phyloP scores from a whole-genome alignment of 306 rosid species.

The Pyrus pyrifolia region DNA sequence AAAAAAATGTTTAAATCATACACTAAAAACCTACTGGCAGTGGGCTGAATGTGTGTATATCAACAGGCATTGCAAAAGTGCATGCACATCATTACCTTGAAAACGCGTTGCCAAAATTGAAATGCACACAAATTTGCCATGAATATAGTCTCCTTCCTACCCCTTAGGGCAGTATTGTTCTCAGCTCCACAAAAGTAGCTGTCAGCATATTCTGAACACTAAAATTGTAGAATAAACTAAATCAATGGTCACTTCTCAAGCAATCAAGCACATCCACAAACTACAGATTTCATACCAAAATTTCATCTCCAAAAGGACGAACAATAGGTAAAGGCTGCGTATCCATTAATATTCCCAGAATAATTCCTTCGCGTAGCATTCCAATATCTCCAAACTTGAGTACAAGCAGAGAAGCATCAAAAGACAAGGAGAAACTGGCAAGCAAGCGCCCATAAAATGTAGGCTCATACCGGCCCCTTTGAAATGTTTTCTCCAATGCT shows the following conservation, averaged over 20 bases:
- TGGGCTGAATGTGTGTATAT: neutral
- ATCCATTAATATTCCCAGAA: slow-evolving; percentile 79
- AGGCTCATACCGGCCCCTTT: slow-evolving; percentile 72
- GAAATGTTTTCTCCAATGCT: slow-evolving; percentile 46
- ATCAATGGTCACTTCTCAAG: slow-evolving; percentile 16
- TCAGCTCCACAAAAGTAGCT: slow-evolving; percentile 41
- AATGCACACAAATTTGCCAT: slow-evolving; percentile 70
- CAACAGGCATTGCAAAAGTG: neutral
- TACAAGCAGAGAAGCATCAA: slow-evolving; percentile 68
- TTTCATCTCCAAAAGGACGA: slow-evolving; percentile 77
- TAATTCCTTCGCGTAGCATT: slow-evolving; percentile 78
- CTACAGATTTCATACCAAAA: slow-evolving; percentile 44
- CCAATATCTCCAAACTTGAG: slow-evolving; percentile 80
- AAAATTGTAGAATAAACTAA: slow-evolving; percentile 8
- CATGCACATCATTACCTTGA: slow-evolving; percentile 42
- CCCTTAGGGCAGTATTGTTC: slow-evolving; percentile 25
- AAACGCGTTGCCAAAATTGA: slow-evolving; percentile 86
- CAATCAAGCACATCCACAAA: slow-evolving; percentile 17
- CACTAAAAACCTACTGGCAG: neutral
- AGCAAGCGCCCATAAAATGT: slow-evolving; percentile 76
- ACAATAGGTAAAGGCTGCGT: slow-evolving; percentile 71
- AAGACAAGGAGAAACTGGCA: slow-evolving; percentile 70
- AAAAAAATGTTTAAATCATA: slow-evolving; percentile 14
- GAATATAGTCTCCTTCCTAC: slow-evolving; percentile 46
- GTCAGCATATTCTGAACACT: slow-evolving; percentile 42